These are phyloP conservation scores for Choanephora cucurbitarum DNA, from an alignment of 371 early-diverging fungal species.

Conservation along the genomic window DNA sequence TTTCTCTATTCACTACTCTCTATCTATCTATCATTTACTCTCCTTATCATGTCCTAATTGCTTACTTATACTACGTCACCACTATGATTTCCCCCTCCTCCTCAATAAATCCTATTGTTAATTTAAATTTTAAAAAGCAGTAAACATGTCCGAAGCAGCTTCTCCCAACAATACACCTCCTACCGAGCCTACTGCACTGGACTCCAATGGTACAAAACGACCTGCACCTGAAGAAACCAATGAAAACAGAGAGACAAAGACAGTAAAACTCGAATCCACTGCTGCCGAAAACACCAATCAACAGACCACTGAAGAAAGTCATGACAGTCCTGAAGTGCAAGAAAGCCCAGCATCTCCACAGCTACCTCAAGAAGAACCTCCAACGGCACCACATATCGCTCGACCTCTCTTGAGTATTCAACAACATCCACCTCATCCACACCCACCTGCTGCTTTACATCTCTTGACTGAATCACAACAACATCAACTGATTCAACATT, in stretches of 20 bases:
- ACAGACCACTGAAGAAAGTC: too few species aligned
- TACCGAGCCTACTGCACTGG: not conserved
- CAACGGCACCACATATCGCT: not conserved
- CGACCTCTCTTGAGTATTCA: slow-evolving; percentile 11
- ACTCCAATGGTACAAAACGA: not conserved
- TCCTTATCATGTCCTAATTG: too few species aligned
- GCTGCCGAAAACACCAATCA: not conserved
- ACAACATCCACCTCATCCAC: slow-evolving; percentile 9
- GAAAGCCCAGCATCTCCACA: slow-evolving; percentile 4
- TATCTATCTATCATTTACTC: too few species aligned
- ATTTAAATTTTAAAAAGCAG: not conserved
- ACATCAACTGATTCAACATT: slow-evolving; percentile 44
- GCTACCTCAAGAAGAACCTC: slow-evolving; percentile 2
- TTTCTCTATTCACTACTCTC: too few species aligned
- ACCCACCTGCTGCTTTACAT: slow-evolving; percentile 28
- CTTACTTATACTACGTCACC: not conserved
- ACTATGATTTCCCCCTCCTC: not conserved
- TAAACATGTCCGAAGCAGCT: not conserved
- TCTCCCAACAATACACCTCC: not conserved
- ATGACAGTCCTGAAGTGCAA: not conserved
- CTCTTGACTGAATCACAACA: slow-evolving; percentile 36
- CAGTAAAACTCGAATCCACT: slow-evolving; percentile 7
- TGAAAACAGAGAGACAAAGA: slow-evolving; percentile 12
- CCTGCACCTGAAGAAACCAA: slow-evolving; percentile 1
- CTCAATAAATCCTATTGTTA: not conserved